These are phyloP conservation scores for Pseudoneurospora amorphoporcata DNA, from an alignment of 495 filamentous ascomycete species.

Conservation along the genomic window DNA sequence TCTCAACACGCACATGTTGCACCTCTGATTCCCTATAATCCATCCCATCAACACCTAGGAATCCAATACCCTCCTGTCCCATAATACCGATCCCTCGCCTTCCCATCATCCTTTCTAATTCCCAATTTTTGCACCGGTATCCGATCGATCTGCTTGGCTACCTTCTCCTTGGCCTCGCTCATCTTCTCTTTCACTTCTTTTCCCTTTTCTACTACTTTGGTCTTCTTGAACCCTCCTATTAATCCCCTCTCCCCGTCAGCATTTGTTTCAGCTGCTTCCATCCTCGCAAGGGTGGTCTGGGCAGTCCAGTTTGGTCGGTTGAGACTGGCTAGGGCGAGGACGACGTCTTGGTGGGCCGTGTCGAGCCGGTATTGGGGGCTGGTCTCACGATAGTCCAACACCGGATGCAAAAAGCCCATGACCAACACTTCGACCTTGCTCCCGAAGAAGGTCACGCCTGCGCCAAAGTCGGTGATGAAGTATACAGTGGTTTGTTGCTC, in stretches of 20 bases:
- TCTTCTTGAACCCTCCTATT: constrained; percentile 18
- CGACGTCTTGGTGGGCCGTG: constrained; percentile 38
- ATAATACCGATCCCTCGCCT: constrained; percentile 34
- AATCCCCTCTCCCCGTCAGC: constrained; percentile 27
- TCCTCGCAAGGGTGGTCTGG: constrained; percentile 19
- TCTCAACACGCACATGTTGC: no score
- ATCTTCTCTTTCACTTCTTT: background rate
- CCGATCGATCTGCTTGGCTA: constrained; percentile 31
- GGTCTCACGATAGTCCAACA: constrained; percentile 15
- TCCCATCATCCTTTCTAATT: constrained; percentile 41
- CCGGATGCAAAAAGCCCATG: constrained; percentile 44
- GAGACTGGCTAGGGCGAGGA: constrained; percentile 40
- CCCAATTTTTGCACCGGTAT: constrained; percentile 46
- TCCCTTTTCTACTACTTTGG: constrained; percentile 29
- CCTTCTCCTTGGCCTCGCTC: background rate
- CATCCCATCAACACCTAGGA: constrained; percentile 10
- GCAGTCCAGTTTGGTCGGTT: constrained; percentile 44
- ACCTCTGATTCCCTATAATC: no score
- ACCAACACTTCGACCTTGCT: constrained; percentile 38
- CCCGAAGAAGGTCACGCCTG: constrained; percentile 21
- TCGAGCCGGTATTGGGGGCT: constrained; percentile 32
- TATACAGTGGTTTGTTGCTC: constrained; percentile 31
- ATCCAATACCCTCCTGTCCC: constrained; percentile 36
- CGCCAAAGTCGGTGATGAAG: constrained; percentile 38
- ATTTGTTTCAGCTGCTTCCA: constrained; percentile 19